These are phyloP conservation scores for Nicotiana attenuata DNA, from an alignment of 257 asterid genomes.

Conservation along the genomic window DNA sequence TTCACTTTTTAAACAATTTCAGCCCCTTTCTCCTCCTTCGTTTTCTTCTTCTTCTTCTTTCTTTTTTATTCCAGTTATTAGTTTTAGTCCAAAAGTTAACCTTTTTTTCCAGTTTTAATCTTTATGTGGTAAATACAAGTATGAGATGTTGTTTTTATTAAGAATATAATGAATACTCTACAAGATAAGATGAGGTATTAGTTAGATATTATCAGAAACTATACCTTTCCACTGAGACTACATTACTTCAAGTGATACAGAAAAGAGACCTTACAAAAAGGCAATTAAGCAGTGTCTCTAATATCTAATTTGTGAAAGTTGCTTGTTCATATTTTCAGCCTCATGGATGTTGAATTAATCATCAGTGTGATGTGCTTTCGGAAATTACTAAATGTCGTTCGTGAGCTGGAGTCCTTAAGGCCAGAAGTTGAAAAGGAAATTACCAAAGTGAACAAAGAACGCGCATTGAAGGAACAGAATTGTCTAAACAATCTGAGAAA, in stretches of 20 bases:
- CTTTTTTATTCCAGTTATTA: too few relatives aligned
- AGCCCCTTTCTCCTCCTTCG: too few relatives aligned
- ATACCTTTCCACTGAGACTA: constrained; percentile 71
- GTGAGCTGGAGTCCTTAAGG: not conserved
- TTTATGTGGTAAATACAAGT: too few relatives aligned
- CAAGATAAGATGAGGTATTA: too few relatives aligned
- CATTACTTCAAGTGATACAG: constrained; percentile 33
- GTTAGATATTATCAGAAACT: constrained; percentile 75
- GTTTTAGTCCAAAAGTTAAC: too few relatives aligned
- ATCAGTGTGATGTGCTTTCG: not conserved
- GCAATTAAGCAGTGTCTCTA: constrained; percentile 20
- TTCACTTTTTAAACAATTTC: too few relatives aligned
- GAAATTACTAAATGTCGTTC: not conserved
- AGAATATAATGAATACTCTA: too few relatives aligned
- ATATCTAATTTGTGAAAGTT: not conserved
- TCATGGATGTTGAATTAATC: not conserved
- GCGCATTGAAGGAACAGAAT: not conserved
- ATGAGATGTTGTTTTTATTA: too few relatives aligned
- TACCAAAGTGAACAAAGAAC: not conserved
- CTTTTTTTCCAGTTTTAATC: too few relatives aligned
- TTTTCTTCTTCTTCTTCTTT: too few relatives aligned
- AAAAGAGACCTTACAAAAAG: constrained; percentile 44
- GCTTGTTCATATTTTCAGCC: not conserved
- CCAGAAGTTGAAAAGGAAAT: not conserved
- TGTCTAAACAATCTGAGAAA: too few relatives aligned